phyloP scores from a whole-genome alignment of 305 asterid species.

The Solanum chacoense region DNA sequence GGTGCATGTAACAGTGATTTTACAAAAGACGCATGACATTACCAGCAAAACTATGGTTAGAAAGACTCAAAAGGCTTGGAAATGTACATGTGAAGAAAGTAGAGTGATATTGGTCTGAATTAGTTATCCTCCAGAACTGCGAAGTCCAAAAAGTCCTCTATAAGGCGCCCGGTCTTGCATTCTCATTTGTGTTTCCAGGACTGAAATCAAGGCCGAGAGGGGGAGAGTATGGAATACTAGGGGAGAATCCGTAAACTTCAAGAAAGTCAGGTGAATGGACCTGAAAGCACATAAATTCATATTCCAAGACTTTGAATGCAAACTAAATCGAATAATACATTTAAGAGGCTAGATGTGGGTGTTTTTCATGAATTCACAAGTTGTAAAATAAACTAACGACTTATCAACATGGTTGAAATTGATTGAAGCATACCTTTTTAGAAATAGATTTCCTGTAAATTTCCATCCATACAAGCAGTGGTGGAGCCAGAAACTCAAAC shows the following conservation, averaged over 20 bases:
- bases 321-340: not conserved
- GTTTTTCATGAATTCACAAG: not conserved
- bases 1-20: not conserved
- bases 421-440: not conserved
- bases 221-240: not conserved
- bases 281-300: not conserved
- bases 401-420: not conserved
- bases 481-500: not conserved
- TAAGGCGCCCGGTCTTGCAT: not conserved
- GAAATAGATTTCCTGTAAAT: not conserved
- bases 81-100: not conserved
- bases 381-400: not conserved
- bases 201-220: not conserved
- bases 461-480: not conserved
- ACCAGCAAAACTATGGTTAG: not conserved
- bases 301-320: not conserved
- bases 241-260: not conserved
- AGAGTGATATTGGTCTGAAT: not conserved
- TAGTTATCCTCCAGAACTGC: not conserved
- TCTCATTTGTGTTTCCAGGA: not conserved
- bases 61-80: not conserved
- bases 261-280: not conserved
- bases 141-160: not conserved
- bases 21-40: not conserved
- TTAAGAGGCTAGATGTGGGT: slow-evolving; percentile 1